Conservation (phyloP, 805 yeast genomes). For the Yueomyces sinensis region DNA sequence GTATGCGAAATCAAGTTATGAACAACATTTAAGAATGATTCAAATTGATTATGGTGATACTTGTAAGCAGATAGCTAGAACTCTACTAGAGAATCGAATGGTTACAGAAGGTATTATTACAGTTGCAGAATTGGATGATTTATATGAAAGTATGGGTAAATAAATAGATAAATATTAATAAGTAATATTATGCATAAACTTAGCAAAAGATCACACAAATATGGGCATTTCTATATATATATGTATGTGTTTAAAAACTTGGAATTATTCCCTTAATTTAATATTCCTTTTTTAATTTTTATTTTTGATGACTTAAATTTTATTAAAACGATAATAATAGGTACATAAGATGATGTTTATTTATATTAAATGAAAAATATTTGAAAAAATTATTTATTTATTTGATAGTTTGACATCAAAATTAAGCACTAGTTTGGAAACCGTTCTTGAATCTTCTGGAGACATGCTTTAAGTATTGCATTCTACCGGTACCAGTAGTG, state of each 20-base stretch:
- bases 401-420: constrained; percentile 1
- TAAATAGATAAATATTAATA: too few relatives aligned
- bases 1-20: constrained; percentile 28
- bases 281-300: too few relatives aligned
- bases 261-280: too few relatives aligned
- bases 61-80: constrained; percentile 51
- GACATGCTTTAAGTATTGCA: constrained; percentile 94
- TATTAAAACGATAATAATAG: not conserved
- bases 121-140: constrained; percentile 66
- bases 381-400: too few relatives aligned
- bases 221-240: too few relatives aligned
- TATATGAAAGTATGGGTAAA: constrained; percentile 53
- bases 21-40: constrained; percentile 10
- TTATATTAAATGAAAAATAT: too few relatives aligned
- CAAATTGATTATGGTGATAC: constrained; percentile 11
- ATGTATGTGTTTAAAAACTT: too few relatives aligned
- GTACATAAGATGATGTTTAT: not conserved
- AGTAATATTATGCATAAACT: too few relatives aligned
- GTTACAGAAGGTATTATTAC: constrained; percentile 35
- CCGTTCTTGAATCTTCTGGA: constrained; percentile 98
- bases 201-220: too few relatives aligned
- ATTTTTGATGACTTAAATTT: too few relatives aligned
- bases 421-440: constrained; percentile 80
- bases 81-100: constrained; percentile 37
- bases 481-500: constrained; percentile 99